Percentiles rank a stretch among this genome's conserved stretches.
Conservation (phyloP, 768 basidiomycete species). For the Chalciporus sphaerocephalus region DNA sequence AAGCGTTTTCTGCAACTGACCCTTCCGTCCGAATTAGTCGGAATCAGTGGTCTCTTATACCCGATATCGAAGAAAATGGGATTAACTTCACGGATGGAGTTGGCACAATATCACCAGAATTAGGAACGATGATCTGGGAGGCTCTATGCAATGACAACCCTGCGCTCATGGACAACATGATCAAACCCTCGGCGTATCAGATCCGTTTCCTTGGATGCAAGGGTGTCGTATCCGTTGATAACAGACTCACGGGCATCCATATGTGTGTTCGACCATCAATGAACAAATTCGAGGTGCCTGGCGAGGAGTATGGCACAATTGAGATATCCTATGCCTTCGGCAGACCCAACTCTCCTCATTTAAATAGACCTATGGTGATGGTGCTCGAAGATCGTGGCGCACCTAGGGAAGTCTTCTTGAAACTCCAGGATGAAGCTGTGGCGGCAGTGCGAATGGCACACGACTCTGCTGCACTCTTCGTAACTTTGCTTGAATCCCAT, state of each 20-base stretch:
- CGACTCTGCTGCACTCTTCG: constrained; percentile 49
- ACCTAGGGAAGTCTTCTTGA: constrained; percentile 49
- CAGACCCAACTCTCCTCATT: constrained; percentile 55
- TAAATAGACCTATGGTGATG: constrained; percentile 79
- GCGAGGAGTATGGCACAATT: constrained; percentile 50
- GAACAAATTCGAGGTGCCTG: constrained; percentile 63
- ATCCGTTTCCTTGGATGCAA: constrained; percentile 84
- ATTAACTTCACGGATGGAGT: constrained; percentile 72
- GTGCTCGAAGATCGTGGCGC: constrained; percentile 75
- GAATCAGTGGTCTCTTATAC: constrained; percentile 59
- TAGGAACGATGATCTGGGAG: constrained; percentile 59
- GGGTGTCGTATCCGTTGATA: constrained; percentile 72
- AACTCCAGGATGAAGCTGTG: constrained; percentile 58
- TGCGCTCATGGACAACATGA: constrained; percentile 28
- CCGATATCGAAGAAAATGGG: constrained; percentile 46
- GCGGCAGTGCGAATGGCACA: constrained; percentile 55
- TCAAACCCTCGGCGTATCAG: constrained; percentile 67
- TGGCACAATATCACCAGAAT: constrained; percentile 64
- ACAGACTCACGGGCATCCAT: constrained; percentile 45
- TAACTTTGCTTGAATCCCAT: constrained; percentile 46
- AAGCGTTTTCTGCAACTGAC: constrained; percentile 81
- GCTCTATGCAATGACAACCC: constrained; percentile 45
- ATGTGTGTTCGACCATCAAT: constrained; percentile 73
- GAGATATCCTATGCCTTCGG: constrained; percentile 70
- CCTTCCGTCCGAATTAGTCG: constrained; percentile 55